Base-by-base conservation (phyloP, 2,329 filamentous ascomycete species). In the Pseudodiploospora longispora region DNA sequence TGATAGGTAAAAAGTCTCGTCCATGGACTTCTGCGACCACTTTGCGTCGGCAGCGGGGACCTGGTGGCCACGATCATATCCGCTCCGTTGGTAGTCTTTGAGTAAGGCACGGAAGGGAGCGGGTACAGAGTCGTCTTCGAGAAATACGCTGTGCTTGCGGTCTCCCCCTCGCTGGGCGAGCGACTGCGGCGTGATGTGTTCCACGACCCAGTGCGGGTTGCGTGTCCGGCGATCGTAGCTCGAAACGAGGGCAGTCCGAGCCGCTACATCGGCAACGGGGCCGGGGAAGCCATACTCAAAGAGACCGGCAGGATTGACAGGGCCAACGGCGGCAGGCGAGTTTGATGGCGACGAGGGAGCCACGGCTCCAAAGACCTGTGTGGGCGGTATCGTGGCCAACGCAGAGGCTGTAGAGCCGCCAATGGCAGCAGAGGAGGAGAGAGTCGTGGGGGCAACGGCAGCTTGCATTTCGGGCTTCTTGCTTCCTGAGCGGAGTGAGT, bases 51-150 rank as follows among this genome's bases (percentile, higher is more conserved):
- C 93, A 5, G 93, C 93, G 7, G 93, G 93, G 7, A 97, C 91
- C 69, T 98, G 93, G 69, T 98, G 93, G 49, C 93, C 93, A 33
- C 93, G 80, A 66, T 98, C 93, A 65, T 94, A 98, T 57, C 93
- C 93, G 34, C 83, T 90, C 53, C 91, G 86, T 72, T 83, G 90
- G 72, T 98, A 98, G 72, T 98, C 93, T 64, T 87, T 85, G 46
- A 98, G 75, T 64, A 83, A 85, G 47, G 87, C 93, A 51, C 90
- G 85, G 74, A 96, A 98, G 67, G 85, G 83, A 42, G 84, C 75
- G 0, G 93, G 93, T 43, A 98, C 83, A 27, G 67, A 66, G 3
- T 74, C 63, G 66, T 98, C 93, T 67, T 98, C 91, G 53, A 82
- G 66, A 64, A 98, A 98, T 49, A 69, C 68, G 62, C 82, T 89